Conservation (phyloP, 352 stramenopile genomes). For the Halophytophthora polymorphica region DNA sequence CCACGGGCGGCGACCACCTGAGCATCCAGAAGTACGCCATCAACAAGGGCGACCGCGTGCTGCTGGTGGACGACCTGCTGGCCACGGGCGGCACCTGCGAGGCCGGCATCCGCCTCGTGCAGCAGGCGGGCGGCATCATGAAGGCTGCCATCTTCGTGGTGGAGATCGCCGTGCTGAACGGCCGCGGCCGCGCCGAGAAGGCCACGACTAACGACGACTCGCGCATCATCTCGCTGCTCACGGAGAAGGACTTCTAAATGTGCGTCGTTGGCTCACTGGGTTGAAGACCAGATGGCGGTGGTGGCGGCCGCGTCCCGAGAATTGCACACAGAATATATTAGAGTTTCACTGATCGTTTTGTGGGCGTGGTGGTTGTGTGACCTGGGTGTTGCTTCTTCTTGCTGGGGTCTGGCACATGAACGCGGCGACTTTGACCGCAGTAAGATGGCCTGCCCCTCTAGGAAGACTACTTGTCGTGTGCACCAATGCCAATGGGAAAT, state of each 20-base stretch:
- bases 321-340: slow-evolving; percentile 21
- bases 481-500: too few species aligned
- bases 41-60: slow-evolving; percentile 78
- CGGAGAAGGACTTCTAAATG: slow-evolving; percentile 62
- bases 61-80: slow-evolving; percentile 97
- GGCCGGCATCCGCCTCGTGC: slow-evolving; percentile 84
- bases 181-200: slow-evolving; percentile 45
- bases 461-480: too few species aligned
- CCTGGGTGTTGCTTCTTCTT: too few species aligned
- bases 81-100: slow-evolving; percentile 95
- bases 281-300: neutral
- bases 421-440: too few species aligned
- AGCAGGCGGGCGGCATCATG: slow-evolving; percentile 83
- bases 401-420: too few species aligned
- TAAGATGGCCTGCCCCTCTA: too few species aligned
- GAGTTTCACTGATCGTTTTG: neutral
- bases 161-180: slow-evolving; percentile 81
- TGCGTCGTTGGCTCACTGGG: neutral
- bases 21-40: slow-evolving; percentile 86
- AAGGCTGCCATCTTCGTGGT: slow-evolving; percentile 95
- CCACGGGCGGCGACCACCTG: slow-evolving; percentile 73
- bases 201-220: slow-evolving; percentile 31
- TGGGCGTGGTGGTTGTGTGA: too few species aligned
- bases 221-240: slow-evolving; percentile 63
- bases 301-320: neutral